Evolutionary conservation across 2,329 filamentous ascomycete genomes (phyloP), one percentile per base, ranked within the genome.

Genomic region (Myriangium duriaei): DNA sequence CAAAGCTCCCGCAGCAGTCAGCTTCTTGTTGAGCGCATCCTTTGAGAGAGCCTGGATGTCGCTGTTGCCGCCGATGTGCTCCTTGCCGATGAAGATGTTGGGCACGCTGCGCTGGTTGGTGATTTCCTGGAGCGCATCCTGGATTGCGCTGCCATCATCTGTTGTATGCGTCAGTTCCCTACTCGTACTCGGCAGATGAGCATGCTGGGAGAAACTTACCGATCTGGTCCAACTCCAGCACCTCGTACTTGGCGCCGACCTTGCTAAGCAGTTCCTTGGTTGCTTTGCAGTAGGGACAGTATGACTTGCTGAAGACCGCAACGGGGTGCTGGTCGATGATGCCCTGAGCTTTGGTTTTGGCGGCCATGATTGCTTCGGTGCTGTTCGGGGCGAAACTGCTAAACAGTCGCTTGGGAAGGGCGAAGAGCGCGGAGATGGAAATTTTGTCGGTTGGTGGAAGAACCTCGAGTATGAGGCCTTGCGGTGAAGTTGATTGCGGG

Each of bases 61-160:
- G 15, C 85, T 93, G 74, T 96, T 96, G 50, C 91, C 91, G 46
- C 91, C 91, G 59, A 98, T 92, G 65, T 95, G 88, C 68, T 92
- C 68, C 67, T 86, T 67, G 51, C 66, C 67, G 63, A 98, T 96
- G 70, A 82, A 96, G 67, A 94, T 81, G 69, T 96, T 96, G 53
- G 91, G 91, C 4, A 98, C 91, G 52, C 83, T 88, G 54, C 77
- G 71, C 71, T 98, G 91, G 59, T 73, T 70, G 41, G 77, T 84
- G 52, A 96, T 74, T 47, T 88, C 72, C 49, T 74, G 61, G 44
- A 98, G 81, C 16, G 86, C 85, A 47, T 76, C 69, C 69, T 98
- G 91, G 54, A 98, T 75, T 10, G 69, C 86, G 48, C 65, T 59
- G 47, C 91, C 88, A 56, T 96, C 88, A 47, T 79, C 85, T 92